Base-by-base conservation (phyloP, 352 stramenopile species). In the Lagenidium giganteum region DNA sequence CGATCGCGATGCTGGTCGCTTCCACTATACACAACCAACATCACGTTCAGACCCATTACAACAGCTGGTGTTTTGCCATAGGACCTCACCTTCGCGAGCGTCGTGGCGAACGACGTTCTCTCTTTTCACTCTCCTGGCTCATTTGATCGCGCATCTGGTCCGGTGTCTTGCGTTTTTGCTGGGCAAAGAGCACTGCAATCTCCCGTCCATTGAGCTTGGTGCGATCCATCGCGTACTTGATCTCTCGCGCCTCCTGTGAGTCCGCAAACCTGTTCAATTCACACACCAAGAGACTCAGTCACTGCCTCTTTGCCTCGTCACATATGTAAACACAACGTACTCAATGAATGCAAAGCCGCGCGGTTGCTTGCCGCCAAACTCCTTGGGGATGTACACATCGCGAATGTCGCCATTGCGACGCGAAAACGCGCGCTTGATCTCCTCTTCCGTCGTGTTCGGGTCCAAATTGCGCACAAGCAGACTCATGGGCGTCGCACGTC, bases 311-410 rank as follows among this genome's bases (percentile, higher is more conserved):
- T 18, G 8, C 43, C 22, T 17, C 41, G 23, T 16, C 8, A 39
- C 5, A 16, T 24, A 2, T 5, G 5, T 18, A 38, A 16, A 39
- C n/a, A 37, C 4, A 22, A 66, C 56, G 20, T 51, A 77, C 66
- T 90, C 78, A 20, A 90, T 82, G 54, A 90, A 90, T 0, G 78
- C 85, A 57, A 95, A 96, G 13, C 83, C 84, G 22, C 80, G 57
- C 8, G 60, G 63, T 32, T 76, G 68, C 9, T 57, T 60, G 7
- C 50, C 54, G 22, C 34, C 30, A 40, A 65, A 63, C 31, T 71
- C 61, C 40, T 68, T 67, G 8, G 61, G 61, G 26, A 71, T 67
- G 57, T 71, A 68, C 18, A 68, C 57, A 25, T 71, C 61, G 7
- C 54, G 57, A 27, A 71, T 68, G 42, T 71, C 61, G 6, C 61